Conservation (phyloP, 108 stramenopile genomes). For the Cyclotella baltica region DNA sequence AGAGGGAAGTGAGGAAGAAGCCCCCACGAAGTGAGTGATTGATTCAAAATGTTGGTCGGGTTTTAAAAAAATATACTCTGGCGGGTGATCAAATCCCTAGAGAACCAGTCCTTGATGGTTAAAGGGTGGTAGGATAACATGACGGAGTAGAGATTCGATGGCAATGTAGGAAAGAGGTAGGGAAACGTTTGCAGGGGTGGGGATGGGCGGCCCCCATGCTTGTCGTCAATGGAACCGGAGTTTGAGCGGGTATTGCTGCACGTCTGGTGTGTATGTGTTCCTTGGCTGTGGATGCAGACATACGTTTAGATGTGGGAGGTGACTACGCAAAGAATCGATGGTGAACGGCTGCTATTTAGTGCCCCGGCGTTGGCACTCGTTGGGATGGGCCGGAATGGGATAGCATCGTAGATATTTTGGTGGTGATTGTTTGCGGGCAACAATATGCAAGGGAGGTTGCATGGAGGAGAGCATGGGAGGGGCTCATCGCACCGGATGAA, state of each 20-base stretch:
- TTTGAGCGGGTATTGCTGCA: no score
- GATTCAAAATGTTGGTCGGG: not conserved
- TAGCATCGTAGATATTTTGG: no score
- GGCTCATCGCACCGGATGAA: not conserved
- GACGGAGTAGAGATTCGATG: not conserved
- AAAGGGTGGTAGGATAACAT: not conserved
- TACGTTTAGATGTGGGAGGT: no score
- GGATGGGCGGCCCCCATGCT: not conserved
- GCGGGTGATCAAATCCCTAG: not conserved
- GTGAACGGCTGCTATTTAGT: no score
- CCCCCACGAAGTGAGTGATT: not conserved
- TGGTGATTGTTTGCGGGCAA: no score
- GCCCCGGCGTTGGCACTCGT: no score
- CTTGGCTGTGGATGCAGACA: no score
- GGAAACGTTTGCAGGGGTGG: not conserved
- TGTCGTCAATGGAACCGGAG: not conserved
- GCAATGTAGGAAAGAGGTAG: not conserved
- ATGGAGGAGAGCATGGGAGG: not conserved
- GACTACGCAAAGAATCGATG: no score
- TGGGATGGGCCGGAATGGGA: no score
- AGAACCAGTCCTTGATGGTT: not conserved
- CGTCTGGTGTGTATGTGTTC: no score
- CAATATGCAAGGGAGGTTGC: not conserved
- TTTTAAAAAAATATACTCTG: not conserved
- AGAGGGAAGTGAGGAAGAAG: not conserved